These are phyloP conservation scores for Pleurotus platypus DNA, from an alignment of 768 basidiomycete species.

Conservation along the genomic window DNA sequence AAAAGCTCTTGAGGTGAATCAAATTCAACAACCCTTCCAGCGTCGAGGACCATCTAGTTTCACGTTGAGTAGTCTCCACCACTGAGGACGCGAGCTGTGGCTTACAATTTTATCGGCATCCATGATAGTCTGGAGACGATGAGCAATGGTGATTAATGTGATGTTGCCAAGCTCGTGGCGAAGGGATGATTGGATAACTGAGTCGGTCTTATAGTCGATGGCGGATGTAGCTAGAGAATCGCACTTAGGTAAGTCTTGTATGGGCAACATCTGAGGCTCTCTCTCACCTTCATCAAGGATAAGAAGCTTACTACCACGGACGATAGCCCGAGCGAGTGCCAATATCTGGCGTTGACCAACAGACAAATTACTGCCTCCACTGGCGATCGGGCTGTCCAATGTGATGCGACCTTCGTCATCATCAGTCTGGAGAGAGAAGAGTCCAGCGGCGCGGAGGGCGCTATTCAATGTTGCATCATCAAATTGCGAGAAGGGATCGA, in stretches of 20 bases:
- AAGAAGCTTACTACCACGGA: slow-evolving; percentile 47
- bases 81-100: background rate
- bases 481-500: slow-evolving; percentile 11
- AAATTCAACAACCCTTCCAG: slow-evolving; percentile 49
- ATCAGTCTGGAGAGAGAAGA: slow-evolving; percentile 11
- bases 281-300: slow-evolving; percentile 58
- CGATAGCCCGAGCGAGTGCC: slow-evolving; percentile 55
- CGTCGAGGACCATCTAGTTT: slow-evolving; percentile 36
- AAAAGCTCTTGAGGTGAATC: slow-evolving; percentile 51
- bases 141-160: slow-evolving; percentile 35
- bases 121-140: slow-evolving; percentile 52
- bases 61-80: background rate
- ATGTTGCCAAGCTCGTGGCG: slow-evolving; percentile 11
- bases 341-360: slow-evolving; percentile 69
- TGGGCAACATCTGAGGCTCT: slow-evolving; percentile 35
- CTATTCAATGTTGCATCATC: slow-evolving; percentile 11
- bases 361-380: slow-evolving; percentile 66
- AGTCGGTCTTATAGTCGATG: slow-evolving; percentile 13
- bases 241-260: background rate
- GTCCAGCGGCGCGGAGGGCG: slow-evolving; percentile 9
- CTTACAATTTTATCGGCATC: slow-evolving; percentile 40
- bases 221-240: slow-evolving; percentile 1
- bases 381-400: slow-evolving; percentile 54
- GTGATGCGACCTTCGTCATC: slow-evolving; percentile 31
- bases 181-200: slow-evolving; percentile 12